phyloP scores from a whole-genome alignment of 306 rosid species.

The Dryas alaskensis region DNA sequence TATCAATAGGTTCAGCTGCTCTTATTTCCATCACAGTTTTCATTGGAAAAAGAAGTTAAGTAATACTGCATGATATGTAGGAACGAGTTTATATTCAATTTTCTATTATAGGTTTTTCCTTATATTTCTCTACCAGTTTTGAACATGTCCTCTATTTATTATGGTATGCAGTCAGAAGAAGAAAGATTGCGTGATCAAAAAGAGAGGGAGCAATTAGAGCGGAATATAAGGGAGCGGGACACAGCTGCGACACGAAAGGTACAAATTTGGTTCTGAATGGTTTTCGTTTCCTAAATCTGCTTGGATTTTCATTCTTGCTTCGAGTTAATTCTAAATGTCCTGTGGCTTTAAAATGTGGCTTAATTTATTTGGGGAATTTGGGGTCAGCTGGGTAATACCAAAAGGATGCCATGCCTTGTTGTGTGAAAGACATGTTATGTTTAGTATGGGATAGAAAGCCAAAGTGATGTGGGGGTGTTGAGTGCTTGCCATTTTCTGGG shows the following conservation, averaged over 20 bases:
- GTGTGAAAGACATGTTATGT: too few relatives aligned
- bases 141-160: constrained; percentile 13
- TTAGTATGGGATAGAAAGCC: too few relatives aligned
- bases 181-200: constrained; percentile 86
- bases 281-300: not conserved
- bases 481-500: too few relatives aligned
- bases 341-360: too few relatives aligned
- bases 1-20: not conserved
- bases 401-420: too few relatives aligned
- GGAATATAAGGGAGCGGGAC: constrained; percentile 72
- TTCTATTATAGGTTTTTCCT: not conserved
- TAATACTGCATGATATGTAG: not conserved
- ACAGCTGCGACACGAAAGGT: constrained; percentile 82
- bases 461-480: too few relatives aligned
- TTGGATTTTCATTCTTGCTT: constrained; percentile 7
- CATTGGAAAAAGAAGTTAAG: not conserved
- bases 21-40: not conserved
- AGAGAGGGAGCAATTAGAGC: constrained; percentile 86
- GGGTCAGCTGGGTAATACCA: too few relatives aligned
- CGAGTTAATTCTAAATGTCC: not conserved
- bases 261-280: constrained; percentile 10
- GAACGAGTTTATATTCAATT: not conserved
- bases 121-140: constrained; percentile 5
- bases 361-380: too few relatives aligned
- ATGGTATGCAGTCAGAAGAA: constrained; percentile 72